These are phyloP conservation scores for Aureobasidium leucospermi DNA, from an alignment of 2,329 filamentous ascomycete species.

Conservation along the genomic window DNA sequence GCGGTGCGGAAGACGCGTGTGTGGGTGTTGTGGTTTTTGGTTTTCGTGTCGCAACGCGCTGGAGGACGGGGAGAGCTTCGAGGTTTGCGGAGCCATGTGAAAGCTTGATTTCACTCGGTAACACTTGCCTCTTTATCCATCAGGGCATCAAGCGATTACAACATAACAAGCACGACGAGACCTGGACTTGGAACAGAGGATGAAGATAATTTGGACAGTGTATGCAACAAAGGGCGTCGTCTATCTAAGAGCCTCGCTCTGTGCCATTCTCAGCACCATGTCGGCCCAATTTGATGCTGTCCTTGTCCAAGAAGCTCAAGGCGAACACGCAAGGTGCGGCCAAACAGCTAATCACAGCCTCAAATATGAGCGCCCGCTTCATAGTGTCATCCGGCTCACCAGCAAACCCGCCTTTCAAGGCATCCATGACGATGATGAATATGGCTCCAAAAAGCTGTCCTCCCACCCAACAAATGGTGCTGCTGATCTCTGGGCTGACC, in stretches of 20 bases:
- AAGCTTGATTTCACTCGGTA: not conserved
- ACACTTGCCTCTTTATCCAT: not conserved
- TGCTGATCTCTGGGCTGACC: conserved; percentile 76
- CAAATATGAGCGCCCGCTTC: conserved; percentile 68
- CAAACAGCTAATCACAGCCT: conserved; percentile 61
- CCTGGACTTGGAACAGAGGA: too few relatives aligned
- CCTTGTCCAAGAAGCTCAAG: conserved; percentile 47
- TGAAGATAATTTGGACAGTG: too few relatives aligned
- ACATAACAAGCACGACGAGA: too few relatives aligned
- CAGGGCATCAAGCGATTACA: too few relatives aligned
- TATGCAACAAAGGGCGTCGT: too few relatives aligned
- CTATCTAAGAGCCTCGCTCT: not conserved
- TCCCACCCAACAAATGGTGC: conserved; percentile 74
- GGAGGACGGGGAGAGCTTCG: conserved; percentile 5
- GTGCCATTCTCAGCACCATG: not conserved
- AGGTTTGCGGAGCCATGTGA: not conserved
- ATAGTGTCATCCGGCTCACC: conserved; percentile 50
- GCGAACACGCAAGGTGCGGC: conserved; percentile 61
- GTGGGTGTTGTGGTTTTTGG: not conserved
- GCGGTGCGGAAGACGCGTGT: not conserved
- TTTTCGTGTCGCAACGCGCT: conserved; percentile 5
- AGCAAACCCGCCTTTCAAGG: conserved; percentile 48
- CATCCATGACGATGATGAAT: conserved; percentile 78
- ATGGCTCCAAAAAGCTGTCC: conserved; percentile 79
- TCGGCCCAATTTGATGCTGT: not conserved